Evolutionary conservation across 148 eudicot species (phyloP).

Genomic region (Fallopia convolvulus): DNA sequence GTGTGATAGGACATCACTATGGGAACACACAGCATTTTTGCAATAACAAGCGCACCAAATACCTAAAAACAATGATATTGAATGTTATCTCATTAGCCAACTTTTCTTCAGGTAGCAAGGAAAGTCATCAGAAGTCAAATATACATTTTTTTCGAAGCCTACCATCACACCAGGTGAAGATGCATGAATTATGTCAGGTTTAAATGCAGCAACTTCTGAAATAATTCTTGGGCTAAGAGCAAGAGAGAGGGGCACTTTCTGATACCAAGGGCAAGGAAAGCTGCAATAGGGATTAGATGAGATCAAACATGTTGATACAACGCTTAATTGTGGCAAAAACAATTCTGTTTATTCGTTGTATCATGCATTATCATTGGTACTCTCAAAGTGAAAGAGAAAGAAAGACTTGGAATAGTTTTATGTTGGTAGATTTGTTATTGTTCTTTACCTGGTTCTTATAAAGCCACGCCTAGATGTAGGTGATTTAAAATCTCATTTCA

Average conservation of each 20-base stretch:
- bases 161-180: slow-evolving; percentile 96
- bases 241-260: slow-evolving; percentile 85
- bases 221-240: slow-evolving; percentile 98
- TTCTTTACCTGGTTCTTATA: background rate
- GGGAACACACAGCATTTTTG: slow-evolving; percentile 76
- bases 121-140: background rate
- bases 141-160: slow-evolving; percentile 11
- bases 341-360: background rate
- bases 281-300: slow-evolving; percentile 38
- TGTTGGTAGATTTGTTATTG: background rate
- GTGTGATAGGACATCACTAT: slow-evolving; percentile 98
- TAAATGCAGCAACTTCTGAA: slow-evolving; percentile 74
- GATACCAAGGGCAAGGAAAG: slow-evolving; percentile 89
- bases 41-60: slow-evolving; percentile 87
- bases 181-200: slow-evolving; percentile 93
- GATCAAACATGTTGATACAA: background rate
- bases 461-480: background rate
- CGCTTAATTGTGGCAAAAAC: too few relatives aligned
- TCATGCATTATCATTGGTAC: background rate
- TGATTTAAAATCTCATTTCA: background rate
- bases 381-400: background rate
- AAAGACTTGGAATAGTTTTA: background rate
- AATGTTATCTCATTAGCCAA: background rate
- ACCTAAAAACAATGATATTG: slow-evolving; percentile 36
- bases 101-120: background rate